phyloP scores from a whole-genome alignment of 306 rosid genomes.

The Rosa lucieae region DNA sequence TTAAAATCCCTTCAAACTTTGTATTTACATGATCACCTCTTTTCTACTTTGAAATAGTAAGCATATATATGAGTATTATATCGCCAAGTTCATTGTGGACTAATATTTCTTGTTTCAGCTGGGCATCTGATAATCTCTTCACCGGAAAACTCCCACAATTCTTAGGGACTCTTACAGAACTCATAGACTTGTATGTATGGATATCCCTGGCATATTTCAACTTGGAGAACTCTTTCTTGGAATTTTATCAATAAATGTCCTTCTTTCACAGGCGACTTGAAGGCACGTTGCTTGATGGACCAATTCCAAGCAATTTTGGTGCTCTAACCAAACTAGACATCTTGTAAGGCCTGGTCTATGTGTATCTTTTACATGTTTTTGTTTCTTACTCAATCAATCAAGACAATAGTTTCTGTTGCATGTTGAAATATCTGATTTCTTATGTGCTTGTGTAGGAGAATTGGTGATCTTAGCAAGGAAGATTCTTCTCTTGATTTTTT shows the following conservation, averaged over 20 bases:
- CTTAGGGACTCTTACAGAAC: conserved; percentile 32
- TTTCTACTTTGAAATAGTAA: background rate
- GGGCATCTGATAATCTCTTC: conserved; percentile 47
- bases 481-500: conserved; percentile 36
- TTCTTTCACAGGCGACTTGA: conserved; percentile 36
- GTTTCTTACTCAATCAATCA: background rate
- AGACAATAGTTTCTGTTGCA: background rate
- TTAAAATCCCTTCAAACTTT: conserved; percentile 34
- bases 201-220: background rate
- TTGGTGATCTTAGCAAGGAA: conserved; percentile 37
- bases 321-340: conserved; percentile 32
- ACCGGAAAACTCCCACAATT: conserved; percentile 42
- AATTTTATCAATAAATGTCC: background rate
- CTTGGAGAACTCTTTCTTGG: background rate
- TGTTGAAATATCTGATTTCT: conserved; percentile 2
- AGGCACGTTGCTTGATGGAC: conserved; percentile 45
- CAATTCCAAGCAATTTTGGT: conserved; percentile 36
- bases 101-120: conserved; percentile 22
- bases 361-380: background rate
- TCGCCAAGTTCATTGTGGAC: background rate
- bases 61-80: background rate
- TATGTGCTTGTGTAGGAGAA: conserved; percentile 27
- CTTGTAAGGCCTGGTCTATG: conserved; percentile 24
- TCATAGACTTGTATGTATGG: conserved; percentile 35
- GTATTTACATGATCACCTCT: conserved; percentile 15